Conservation (phyloP, 2,329 filamentous ascomycete species). For the Aspergillus neoniger region DNA sequence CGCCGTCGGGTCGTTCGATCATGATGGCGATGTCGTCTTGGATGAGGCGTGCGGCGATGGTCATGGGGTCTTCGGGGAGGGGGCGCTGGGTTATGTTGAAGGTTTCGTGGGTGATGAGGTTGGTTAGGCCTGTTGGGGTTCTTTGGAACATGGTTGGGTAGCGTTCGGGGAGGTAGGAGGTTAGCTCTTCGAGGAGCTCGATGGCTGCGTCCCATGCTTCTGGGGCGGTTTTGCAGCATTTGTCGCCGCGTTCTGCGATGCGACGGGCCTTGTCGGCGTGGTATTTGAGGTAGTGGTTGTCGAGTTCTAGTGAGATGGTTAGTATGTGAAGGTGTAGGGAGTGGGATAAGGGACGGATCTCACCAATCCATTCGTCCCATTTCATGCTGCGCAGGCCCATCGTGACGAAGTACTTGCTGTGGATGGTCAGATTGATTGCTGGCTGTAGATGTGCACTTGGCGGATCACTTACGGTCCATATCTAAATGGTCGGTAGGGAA, state of each 20-base stretch:
- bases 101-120: conserved; percentile 68
- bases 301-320: conserved; percentile 59
- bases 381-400: conserved; percentile 74
- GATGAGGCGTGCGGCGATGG: conserved; percentile 68
- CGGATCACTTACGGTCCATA: conserved; percentile 60
- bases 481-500: conserved; percentile 77
- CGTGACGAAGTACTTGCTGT: conserved; percentile 68
- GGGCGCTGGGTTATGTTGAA: conserved; percentile 69
- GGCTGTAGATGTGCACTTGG: neutral
- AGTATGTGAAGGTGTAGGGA: neutral
- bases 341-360: conserved; percentile 4
- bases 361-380: conserved; percentile 72
- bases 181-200: conserved; percentile 74
- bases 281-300: conserved; percentile 73
- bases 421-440: neutral
- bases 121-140: conserved; percentile 67
- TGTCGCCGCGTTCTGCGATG: conserved; percentile 65
- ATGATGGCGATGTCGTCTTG: conserved; percentile 86
- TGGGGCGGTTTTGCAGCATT: conserved; percentile 69
- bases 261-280: conserved; percentile 71
- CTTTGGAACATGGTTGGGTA: conserved; percentile 71
- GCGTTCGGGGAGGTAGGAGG: conserved; percentile 68
- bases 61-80: conserved; percentile 75
- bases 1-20: conserved; percentile 73
- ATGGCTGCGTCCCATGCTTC: conserved; percentile 71